Percentiles rank a stretch among this genome's conserved stretches.
Conservation (phyloP, 2,329 filamentous ascomycete species). For the Neopestalotiopsis sp. region DNA sequence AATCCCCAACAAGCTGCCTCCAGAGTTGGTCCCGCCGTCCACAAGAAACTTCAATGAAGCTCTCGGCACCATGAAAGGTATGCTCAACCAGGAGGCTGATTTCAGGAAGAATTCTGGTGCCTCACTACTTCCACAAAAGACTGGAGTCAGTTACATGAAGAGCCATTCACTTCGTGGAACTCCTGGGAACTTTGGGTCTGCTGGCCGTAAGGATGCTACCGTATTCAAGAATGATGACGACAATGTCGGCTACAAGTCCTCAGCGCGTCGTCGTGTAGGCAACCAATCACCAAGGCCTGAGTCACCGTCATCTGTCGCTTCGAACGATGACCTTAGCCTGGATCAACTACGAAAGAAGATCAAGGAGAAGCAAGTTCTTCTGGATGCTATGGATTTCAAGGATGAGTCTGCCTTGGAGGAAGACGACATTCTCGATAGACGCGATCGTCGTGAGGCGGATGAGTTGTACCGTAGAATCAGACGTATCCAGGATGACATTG, state of each 20-base stretch:
- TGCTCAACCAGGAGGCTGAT: slow-evolving; percentile 90
- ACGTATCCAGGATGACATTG: slow-evolving; percentile 92
- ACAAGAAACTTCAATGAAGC: slow-evolving; percentile 92
- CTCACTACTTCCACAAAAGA: slow-evolving; percentile 90
- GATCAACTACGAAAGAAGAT: slow-evolving; percentile 94
- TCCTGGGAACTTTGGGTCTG: slow-evolving; percentile 56
- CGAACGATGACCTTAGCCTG: slow-evolving; percentile 80
- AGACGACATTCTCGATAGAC: slow-evolving; percentile 88
- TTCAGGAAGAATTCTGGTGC: slow-evolving; percentile 87
- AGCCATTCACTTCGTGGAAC: slow-evolving; percentile 85
- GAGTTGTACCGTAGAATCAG: slow-evolving; percentile 93
- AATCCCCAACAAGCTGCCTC: slow-evolving; percentile 82
- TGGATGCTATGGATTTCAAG: slow-evolving; percentile 95
- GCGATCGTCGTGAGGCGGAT: slow-evolving; percentile 90
- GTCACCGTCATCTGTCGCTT: slow-evolving; percentile 69
- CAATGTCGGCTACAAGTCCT: slow-evolving; percentile 89
- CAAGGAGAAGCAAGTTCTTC: slow-evolving; percentile 88
- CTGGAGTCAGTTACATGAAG: slow-evolving; percentile 98
- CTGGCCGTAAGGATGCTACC: slow-evolving; percentile 87
- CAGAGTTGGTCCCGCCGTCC: slow-evolving; percentile 92
- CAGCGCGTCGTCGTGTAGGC: slow-evolving; percentile 84
- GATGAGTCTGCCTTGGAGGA: slow-evolving; percentile 91
- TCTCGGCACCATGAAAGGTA: slow-evolving; percentile 88
- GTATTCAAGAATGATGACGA: slow-evolving; percentile 97
- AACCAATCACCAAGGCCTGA: slow-evolving; percentile 81